Evolutionary conservation across 345 rosid species (phyloP).

Genomic region (Eucalyptus cladocalyx): DNA sequence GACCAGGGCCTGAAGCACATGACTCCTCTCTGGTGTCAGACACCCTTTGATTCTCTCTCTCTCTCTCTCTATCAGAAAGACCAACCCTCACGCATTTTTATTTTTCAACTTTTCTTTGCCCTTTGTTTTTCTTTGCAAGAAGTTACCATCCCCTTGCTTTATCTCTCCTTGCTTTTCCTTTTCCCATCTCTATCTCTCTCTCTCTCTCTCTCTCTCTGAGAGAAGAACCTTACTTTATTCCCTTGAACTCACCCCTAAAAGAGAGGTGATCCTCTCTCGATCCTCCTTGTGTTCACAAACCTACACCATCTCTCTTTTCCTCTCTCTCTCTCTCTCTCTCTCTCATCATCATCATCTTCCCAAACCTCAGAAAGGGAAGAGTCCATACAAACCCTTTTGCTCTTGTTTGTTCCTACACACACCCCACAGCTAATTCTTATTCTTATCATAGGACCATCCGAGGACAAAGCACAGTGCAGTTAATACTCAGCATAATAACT

Average conservation of each 20-base stretch:
- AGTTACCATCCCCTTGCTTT: slow-evolving; percentile 47
- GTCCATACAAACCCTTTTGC: slow-evolving; percentile 14
- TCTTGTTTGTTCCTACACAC: slow-evolving; percentile 20
- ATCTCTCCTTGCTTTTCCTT: slow-evolving; percentile 21
- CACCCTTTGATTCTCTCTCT: slow-evolving; percentile 22
- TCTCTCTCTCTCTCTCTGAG: slow-evolving; percentile 3
- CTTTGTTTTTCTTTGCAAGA: slow-evolving; percentile 47
- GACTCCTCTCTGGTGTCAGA: slow-evolving; percentile 36
- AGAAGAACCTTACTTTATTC: slow-evolving; percentile 31
- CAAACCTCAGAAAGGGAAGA: slow-evolving; percentile 18
- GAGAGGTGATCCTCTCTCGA: slow-evolving; percentile 39
- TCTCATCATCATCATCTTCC: not conserved
- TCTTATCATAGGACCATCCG: not conserved
- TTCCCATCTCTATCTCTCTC: slow-evolving; percentile 1
- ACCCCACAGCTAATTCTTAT: not conserved
- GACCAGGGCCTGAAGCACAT: slow-evolving; percentile 18
- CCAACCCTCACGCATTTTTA: not conserved
- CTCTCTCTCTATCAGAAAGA: not conserved
- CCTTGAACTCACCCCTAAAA: slow-evolving; percentile 41
- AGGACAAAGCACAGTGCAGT: not conserved
- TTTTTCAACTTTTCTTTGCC: not conserved
- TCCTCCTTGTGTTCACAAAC: slow-evolving; percentile 61
- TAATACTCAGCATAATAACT: not conserved
- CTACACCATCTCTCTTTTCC: slow-evolving; percentile 18
- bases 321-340: not conserved